Base-by-base conservation (phyloP, 441 rosid species). In the Populus hybrid region DNA sequence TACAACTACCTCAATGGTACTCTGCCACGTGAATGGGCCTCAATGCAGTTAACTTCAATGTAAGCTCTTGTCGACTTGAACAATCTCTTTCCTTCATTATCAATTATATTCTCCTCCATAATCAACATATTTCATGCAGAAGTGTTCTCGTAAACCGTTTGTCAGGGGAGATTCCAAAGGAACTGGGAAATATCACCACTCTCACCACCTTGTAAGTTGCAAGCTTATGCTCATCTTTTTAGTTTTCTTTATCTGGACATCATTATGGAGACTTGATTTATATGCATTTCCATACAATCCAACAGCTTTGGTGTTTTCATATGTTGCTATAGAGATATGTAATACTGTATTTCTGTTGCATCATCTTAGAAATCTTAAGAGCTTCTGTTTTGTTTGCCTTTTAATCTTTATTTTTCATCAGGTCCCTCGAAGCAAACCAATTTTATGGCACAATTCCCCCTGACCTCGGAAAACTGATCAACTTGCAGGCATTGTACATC, bases 91-190 rank as follows among this genome's bases (percentile, higher is more conserved):
- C 69, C 71, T 28, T 56, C 28, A 35, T 64, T 77, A 2, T 21
- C 65, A 61, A 1, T 21, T 61, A 61, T 61, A 21, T 23, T 61
- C 65, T 61, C 28, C 65, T 1, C 28, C 65, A 21, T 61, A 21
- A 61, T n/a, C 65, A 64, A 64, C 53, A 33, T 64, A 24, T 75
- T 24, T 76, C 74, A 53, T 38, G 86, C 91, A 95, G 99, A 61
- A 84, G 94, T 82, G 53, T 93, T 71, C 84, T 88, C n/a, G 99
- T 88, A 64, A 93, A 95, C 74, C 91, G 92, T 50, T 78, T 95
- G 82, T 90, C 93, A 35, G 99, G 98, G 83, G 86, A 87, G 80
- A 87, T 95, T 78, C 98, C 99, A 3, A 86, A 84, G 78, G 86
- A 84, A 77, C 72, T 93, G 82, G 95, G 87, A 78, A 85, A 89